Evolutionary conservation across 2,329 filamentous ascomycete species (phyloP).

Genomic region (Ascochyta pisi): DNA sequence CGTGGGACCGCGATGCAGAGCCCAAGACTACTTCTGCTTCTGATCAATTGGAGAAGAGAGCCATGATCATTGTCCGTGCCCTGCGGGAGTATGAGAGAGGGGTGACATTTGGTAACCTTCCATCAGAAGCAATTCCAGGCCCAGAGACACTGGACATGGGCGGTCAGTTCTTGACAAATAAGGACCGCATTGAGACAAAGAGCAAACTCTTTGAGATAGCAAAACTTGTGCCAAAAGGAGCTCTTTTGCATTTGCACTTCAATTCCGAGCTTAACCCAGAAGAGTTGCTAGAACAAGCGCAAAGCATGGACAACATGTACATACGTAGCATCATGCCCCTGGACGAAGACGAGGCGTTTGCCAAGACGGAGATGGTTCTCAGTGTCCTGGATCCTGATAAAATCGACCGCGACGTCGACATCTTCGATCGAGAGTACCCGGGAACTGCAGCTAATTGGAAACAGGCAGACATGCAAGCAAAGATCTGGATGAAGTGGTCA

Average conservation of each 20-base stretch:
- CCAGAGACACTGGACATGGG: conserved; percentile 54
- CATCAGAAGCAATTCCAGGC: conserved; percentile 52
- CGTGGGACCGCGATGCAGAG: conserved; percentile 49
- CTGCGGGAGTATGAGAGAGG: conserved; percentile 54
- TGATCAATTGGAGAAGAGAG: conserved; percentile 35
- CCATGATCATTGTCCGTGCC: conserved; percentile 44
- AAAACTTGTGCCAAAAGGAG: conserved; percentile 70
- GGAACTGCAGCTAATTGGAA: conserved; percentile 35
- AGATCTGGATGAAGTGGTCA: conserved; percentile 55
- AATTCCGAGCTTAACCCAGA: conserved; percentile 73
- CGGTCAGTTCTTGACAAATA: conserved; percentile 56
- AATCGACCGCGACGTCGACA: conserved; percentile 36
- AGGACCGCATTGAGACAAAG: conserved; percentile 52
- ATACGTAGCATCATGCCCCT: conserved; percentile 68
- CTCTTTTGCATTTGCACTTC: conserved; percentile 78
- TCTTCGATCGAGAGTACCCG: conserved; percentile 62
- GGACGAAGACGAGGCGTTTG: conserved; percentile 51
- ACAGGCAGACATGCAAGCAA: conserved; percentile 13
- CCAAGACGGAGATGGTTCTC: conserved; percentile 68
- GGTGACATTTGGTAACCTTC: conserved; percentile 51
- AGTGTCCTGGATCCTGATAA: conserved; percentile 53
- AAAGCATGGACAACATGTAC: conserved; percentile 66
- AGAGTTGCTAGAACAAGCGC: conserved; percentile 64
- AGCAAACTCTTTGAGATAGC: conserved; percentile 67
- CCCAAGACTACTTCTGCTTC: conserved; percentile 14